A percentile compares a stretch with the other conserved stretches of the same genome.
These are phyloP conservation scores for Teratosphaeria viscida DNA, from an alignment of 2,329 filamentous ascomycete species.

Conservation along the genomic window DNA sequence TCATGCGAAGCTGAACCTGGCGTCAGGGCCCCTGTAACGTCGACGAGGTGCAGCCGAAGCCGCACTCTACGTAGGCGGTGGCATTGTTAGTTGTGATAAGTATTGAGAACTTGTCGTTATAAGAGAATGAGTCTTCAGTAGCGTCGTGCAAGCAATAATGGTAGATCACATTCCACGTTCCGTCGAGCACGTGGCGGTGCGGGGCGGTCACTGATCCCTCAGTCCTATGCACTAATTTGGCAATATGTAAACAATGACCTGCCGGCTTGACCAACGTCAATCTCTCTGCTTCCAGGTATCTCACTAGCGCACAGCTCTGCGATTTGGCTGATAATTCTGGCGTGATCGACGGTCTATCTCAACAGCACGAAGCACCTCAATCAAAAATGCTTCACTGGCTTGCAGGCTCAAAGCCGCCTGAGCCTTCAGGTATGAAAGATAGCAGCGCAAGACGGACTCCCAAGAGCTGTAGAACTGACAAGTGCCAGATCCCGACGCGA, in stretches of 20 bases:
- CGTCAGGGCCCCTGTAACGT: not conserved
- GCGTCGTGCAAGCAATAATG: too few species aligned
- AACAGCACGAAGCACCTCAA: not conserved
- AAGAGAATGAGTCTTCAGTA: not conserved
- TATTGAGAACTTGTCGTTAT: not conserved
- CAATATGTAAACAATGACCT: not conserved
- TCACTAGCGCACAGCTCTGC: not conserved
- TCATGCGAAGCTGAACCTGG: not conserved
- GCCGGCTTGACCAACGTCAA: too few species aligned
- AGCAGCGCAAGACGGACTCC: not conserved
- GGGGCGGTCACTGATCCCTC: not conserved
- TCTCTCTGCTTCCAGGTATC: not conserved
- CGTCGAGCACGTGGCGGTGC: not conserved
- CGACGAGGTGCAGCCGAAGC: not conserved
- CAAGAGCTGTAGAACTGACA: not conserved
- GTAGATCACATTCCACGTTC: not conserved
- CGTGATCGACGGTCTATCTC: not conserved
- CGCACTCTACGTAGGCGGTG: not conserved
- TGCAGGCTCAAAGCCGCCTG: slow-evolving; percentile 20
- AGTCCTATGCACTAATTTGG: not conserved
- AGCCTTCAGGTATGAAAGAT: slow-evolving; percentile 3
- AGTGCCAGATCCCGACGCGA: slow-evolving; percentile 23
- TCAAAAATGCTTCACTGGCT: slow-evolving; percentile 25
- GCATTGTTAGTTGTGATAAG: not conserved
- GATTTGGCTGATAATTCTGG: not conserved